A percentile compares a stretch with the other conserved stretches of the same genome.
Conservation (phyloP, 768 basidiomycete genomes). For the Pleurotus pulmonarius region DNA sequence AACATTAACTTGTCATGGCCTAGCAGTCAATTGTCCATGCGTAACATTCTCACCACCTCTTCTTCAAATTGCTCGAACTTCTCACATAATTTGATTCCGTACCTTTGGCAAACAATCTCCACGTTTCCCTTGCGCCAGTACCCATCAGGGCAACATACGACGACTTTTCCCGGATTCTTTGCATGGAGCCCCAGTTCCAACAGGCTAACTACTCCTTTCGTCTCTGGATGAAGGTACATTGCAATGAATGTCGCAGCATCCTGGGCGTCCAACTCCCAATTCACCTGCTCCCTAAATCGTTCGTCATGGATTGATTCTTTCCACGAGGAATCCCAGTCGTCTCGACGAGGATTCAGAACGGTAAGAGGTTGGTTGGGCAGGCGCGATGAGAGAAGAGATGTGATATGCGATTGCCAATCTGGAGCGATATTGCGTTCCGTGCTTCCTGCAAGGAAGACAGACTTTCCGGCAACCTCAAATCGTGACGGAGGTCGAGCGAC, state of each 20-base stretch:
- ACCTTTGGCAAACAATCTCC: constrained; percentile 5
- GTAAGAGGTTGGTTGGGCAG: constrained; percentile 8
- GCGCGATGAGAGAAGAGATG: not conserved
- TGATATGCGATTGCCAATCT: constrained; percentile 9
- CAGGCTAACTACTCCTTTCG: constrained; percentile 9
- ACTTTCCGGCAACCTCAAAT: not conserved
- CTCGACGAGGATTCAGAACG: constrained; percentile 8
- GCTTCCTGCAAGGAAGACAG: constrained; percentile 10
- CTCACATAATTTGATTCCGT: not conserved
- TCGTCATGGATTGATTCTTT: constrained; percentile 7
- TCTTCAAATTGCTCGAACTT: not conserved
- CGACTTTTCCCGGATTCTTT: constrained; percentile 1
- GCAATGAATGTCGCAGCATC: constrained; percentile 10
- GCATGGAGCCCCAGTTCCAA: constrained; percentile 10
- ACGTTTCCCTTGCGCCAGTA: constrained; percentile 10
- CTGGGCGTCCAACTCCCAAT: constrained; percentile 9
- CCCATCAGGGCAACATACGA: constrained; percentile 10
- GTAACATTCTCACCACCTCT: not conserved
- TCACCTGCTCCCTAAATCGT: constrained; percentile 8
- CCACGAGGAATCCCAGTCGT: constrained; percentile 8
- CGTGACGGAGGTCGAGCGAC: not conserved
- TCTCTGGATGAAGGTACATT: constrained; percentile 8
- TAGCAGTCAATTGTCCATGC: no score
- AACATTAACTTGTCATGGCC: no score
- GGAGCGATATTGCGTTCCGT: not conserved